These are phyloP conservation scores for Hydrangea macrophylla DNA, from an alignment of 148 eudicot species.

Conservation along the genomic window DNA sequence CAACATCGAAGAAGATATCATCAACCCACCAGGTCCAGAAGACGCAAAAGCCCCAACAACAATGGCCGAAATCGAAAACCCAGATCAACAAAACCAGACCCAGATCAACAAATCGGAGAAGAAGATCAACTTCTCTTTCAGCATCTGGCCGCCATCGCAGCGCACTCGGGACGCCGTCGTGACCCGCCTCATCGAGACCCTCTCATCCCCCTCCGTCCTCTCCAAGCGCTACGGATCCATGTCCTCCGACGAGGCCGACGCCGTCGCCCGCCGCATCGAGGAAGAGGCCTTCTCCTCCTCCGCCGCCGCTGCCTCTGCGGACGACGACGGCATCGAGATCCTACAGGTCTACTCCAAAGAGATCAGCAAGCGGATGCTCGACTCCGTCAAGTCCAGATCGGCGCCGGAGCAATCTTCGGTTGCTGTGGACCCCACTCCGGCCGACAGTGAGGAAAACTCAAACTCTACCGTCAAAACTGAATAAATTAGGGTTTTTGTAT, in stretches of 20 bases:
- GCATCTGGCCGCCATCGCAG: conserved; percentile 87
- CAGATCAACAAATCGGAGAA: conserved; percentile 14
- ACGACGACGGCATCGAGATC: conserved; percentile 74
- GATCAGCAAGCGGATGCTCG: conserved; percentile 75
- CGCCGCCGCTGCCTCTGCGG: conserved; percentile 21
- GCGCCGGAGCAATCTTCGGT: neutral
- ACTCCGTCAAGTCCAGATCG: conserved; percentile 58
- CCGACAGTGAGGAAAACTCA: conserved; percentile 7
- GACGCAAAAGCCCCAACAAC: conserved; percentile 10
- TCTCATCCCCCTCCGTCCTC: conserved; percentile 62
- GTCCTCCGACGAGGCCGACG: conserved; percentile 56
- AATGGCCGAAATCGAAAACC: conserved; percentile 35
- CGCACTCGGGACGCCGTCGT: conserved; percentile 87
- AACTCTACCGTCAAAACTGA: conserved; percentile 5
- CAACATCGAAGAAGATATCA: neutral
- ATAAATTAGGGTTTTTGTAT: neutral
- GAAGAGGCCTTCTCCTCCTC: conserved; percentile 59
- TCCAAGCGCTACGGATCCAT: conserved; percentile 86
- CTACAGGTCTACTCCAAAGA: conserved; percentile 81
- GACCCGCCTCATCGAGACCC: conserved; percentile 73
- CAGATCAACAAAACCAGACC: neutral
- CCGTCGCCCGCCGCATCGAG: conserved; percentile 52
- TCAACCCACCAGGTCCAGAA: neutral
- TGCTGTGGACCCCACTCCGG: conserved; percentile 1
- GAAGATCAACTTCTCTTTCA: conserved; percentile 47